Evolutionary conservation across 768 basidiomycete genomes (phyloP).

Genomic region (Pleurotus eryngii): DNA sequence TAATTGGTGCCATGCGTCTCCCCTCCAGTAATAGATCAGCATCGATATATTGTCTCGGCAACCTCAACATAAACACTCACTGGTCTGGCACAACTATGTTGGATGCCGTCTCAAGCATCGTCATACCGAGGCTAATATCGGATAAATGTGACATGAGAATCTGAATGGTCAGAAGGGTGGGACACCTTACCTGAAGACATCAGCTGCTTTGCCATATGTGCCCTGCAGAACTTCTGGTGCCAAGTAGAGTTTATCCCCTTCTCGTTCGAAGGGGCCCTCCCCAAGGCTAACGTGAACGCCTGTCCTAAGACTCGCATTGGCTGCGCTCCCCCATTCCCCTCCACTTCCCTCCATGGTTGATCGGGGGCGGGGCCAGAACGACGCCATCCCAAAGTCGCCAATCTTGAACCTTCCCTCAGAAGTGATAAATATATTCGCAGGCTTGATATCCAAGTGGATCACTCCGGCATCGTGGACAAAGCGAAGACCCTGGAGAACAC

Average conservation of each 20-base stretch:
- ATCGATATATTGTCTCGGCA: conserved; percentile 10
- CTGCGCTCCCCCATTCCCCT: neutral
- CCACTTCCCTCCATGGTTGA: conserved; percentile 12
- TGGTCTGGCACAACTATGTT: conserved; percentile 98
- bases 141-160: conserved; percentile 38
- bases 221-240: conserved; percentile 95
- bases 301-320: neutral
- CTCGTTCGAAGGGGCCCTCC: conserved; percentile 74
- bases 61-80: conserved; percentile 48
- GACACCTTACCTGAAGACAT: conserved; percentile 85
- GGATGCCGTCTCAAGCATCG: conserved; percentile 90
- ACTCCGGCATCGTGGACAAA: conserved; percentile 89
- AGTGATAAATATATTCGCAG: conserved; percentile 93
- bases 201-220: conserved; percentile 87
- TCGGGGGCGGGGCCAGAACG: conserved; percentile 71
- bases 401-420: conserved; percentile 87
- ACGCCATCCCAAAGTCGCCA: conserved; percentile 99
- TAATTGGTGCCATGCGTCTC: conserved; percentile 90
- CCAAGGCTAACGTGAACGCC: conserved; percentile 20
- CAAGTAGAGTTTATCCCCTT: conserved; percentile 96
- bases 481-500: conserved; percentile 59
- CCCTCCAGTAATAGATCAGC: conserved; percentile 49
- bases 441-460: conserved; percentile 96
- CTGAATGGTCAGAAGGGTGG: conserved; percentile 28
- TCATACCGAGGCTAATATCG: conserved; percentile 80